A percentile compares a stretch with the other conserved stretches of the same genome.
These are phyloP conservation scores for Parasitella parasitica DNA, from an alignment of 371 early-diverging fungal genomes.

Conservation along the genomic window DNA sequence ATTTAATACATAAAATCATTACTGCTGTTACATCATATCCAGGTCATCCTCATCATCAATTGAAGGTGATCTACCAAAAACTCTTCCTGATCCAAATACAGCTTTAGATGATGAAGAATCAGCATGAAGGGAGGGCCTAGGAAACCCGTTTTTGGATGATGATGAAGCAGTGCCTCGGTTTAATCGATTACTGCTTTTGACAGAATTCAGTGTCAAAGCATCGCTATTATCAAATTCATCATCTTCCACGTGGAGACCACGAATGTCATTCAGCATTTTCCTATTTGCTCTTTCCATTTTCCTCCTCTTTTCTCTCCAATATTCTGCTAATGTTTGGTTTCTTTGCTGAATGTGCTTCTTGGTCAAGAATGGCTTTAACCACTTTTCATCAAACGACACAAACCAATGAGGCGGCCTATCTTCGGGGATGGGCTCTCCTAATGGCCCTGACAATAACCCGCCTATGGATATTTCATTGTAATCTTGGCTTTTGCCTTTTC, in stretches of 20 bases:
- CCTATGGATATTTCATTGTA: constrained; percentile 45
- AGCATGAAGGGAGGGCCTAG: not conserved
- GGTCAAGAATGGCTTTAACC: constrained; percentile 77
- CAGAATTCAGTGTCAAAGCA: constrained; percentile 37
- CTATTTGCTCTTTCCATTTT: constrained; percentile 51
- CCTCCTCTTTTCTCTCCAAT: constrained; percentile 47
- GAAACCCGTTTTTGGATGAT: not conserved
- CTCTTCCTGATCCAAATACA: constrained; percentile 40
- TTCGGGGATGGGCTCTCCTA: constrained; percentile 55
- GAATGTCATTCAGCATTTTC: constrained; percentile 44
- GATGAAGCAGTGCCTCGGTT: not conserved
- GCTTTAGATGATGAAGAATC: constrained; percentile 13
- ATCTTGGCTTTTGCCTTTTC: constrained; percentile 1
- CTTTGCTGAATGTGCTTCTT: constrained; percentile 45
- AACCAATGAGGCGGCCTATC: constrained; percentile 78
- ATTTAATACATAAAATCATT: not conserved
- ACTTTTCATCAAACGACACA: constrained; percentile 78
- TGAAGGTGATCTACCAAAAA: constrained; percentile 46
- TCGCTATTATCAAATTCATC: constrained; percentile 27
- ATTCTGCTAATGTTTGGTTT: constrained; percentile 48
- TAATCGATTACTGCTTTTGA: constrained; percentile 3
- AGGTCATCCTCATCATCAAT: constrained; percentile 11
- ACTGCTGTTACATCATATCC: not conserved
- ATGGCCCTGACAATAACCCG: constrained; percentile 44
- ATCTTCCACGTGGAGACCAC: constrained; percentile 27